A percentile compares a stretch with the other conserved stretches of the same genome.
These are phyloP conservation scores for Aspergillus neotritici DNA, from an alignment of 2,329 filamentous ascomycete genomes.

Conservation along the genomic window DNA sequence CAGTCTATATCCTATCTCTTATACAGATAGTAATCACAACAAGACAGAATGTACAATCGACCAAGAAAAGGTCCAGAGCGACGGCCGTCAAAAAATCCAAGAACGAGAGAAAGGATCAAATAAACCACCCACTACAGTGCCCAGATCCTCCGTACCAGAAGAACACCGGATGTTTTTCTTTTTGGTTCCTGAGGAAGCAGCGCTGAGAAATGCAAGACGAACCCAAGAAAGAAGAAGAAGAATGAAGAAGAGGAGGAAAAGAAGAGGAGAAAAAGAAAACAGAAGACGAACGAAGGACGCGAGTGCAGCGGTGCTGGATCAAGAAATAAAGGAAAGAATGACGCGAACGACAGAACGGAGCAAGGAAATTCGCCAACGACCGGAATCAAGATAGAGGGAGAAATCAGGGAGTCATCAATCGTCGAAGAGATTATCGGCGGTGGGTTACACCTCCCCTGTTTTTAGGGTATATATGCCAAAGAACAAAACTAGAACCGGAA, in stretches of 20 bases:
- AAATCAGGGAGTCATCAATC: slow-evolving; percentile 5
- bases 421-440: too few species aligned
- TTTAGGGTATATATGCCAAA: not conserved
- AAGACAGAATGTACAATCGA: not conserved
- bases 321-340: not conserved
- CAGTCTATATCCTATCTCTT: too few species aligned
- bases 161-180: slow-evolving; percentile 14
- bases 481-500: not conserved
- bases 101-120: slow-evolving; percentile 10
- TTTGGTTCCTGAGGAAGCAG: slow-evolving; percentile 14
- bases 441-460: not conserved
- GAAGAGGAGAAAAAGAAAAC: slow-evolving; percentile 9
- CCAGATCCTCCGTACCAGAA: slow-evolving; percentile 14
- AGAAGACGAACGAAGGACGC: slow-evolving; percentile 1
- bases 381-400: slow-evolving; percentile 4
- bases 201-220: slow-evolving; percentile 22
- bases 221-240: slow-evolving; percentile 8
- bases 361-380: too few species aligned
- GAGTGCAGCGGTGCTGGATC: not conserved
- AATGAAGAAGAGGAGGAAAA: slow-evolving; percentile 6
- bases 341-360: too few species aligned
- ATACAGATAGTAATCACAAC: not conserved
- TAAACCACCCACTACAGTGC: slow-evolving; percentile 12
- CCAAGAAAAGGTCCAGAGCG: slow-evolving; percentile 1
- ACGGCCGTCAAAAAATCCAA: slow-evolving; percentile 2